Evolutionary conservation across 306 rosid species (phyloP).

Genomic region (apple (Malus domestica)): ASM211411v1 NC_041791.1:620001-620500

Average conservation of each 20-base stretch:
- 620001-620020: background rate
- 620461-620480: background rate
- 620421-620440: background rate
- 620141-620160: constrained; percentile 5
- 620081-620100: background rate
- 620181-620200: constrained; percentile 90
- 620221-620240: constrained; percentile 66
- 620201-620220: constrained; percentile 49
- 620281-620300: background rate
- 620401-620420: background rate
- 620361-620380: background rate
- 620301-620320: background rate
- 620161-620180: background rate
- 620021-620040: background rate
- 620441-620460: no score
- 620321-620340: background rate
- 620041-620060: background rate
- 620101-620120: background rate
- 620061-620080: background rate
- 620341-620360: background rate
- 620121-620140: constrained; percentile 14
- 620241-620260: constrained; percentile 14
- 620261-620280: background rate
- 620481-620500: background rate
- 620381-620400: background rate